Base-by-base conservation (phyloP, 1,284 basidiomycete species). In the Papiliotrema nemorosa region DNA sequence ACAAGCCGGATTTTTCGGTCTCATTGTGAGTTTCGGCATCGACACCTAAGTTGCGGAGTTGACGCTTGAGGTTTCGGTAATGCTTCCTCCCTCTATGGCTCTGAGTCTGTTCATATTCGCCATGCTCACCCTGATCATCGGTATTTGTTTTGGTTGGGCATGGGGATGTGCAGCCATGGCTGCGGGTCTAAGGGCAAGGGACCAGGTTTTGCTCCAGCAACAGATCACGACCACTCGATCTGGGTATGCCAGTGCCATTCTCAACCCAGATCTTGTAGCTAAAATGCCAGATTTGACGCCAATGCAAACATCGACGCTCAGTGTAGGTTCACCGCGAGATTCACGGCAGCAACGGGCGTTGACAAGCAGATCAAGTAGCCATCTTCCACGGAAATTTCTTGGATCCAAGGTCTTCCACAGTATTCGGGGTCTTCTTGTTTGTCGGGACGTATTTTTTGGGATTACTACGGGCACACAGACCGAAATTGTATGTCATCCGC, bases 141-240 rank as follows among this genome's bases (percentile, higher is more conserved):
- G 87, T 0, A 77, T 86, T 70, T 71, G 80, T 1, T 44, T 86
- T 4, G 87, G 87, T 7, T 90, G 88, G 87, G 87, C 82, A 0
- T 81, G 85, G 77, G 84, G 84, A 4, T 78, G 76, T 33, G 86
- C 85, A 1, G 83, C 81, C 0, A 88, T 87, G 84, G 83, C 81
- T 2, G 80, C 84, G 1, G 82, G 80, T 0, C 64, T 82, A 1
- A 71, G 78, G n/a, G 83, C 80, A 0, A 76, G 87, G 33, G 77
- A 78, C 60, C 76, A 81, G 47, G 68, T 77, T 0, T 64, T 85
- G 6, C 71, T 85, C 3, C 75, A 76, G 12, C 63, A 70, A 5
- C 77, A 80, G 13, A 67, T 82, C 18, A 76, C 81, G 52, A 64
- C 71, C 22, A 79, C 78, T 10, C 75, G 78, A 44, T 69, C 77